Conservation (phyloP, 208 protist species). For the Acanthamoeba healyi region DNA sequence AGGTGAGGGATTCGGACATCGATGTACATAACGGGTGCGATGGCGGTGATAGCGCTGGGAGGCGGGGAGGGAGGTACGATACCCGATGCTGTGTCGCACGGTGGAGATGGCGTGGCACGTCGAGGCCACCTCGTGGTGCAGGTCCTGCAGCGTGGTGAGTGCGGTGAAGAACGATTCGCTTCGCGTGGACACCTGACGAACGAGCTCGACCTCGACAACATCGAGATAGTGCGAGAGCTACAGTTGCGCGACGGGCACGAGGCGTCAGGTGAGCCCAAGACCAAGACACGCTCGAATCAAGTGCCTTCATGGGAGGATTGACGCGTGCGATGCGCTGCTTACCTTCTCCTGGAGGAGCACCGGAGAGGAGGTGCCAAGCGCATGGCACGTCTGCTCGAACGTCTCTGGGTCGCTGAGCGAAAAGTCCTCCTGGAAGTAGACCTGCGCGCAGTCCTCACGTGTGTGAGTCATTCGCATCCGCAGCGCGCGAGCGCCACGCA, state of each 20-base stretch:
- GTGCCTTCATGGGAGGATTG: neutral
- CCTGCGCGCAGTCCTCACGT: neutral
- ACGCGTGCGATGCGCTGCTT: neutral
- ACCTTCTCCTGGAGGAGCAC: conserved; percentile 70
- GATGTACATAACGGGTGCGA: neutral
- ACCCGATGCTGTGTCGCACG: conserved; percentile 22
- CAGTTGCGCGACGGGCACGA: too few species aligned
- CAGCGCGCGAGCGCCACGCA: neutral
- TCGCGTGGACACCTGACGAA: conserved; percentile 59
- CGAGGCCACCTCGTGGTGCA: conserved; percentile 49
- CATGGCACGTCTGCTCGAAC: conserved; percentile 61
- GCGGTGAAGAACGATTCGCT: conserved; percentile 52
- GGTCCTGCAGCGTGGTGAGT: conserved; percentile 64
- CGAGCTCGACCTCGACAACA: conserved; percentile 70
- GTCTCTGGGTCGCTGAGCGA: conserved; percentile 52
- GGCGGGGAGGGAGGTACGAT: neutral
- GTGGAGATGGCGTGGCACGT: conserved; percentile 59
- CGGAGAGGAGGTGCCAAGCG: conserved; percentile 2
- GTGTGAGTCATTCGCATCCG: neutral
- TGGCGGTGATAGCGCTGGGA: neutral
- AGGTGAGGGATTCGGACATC: neutral
- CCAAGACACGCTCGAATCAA: neutral
- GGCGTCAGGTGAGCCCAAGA: too few species aligned
- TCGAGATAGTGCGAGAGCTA: conserved; percentile 77
- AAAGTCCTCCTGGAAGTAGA: conserved; percentile 72